Evolutionary conservation across 1,139 yeast species (phyloP), one percentile per base, ranked within the genome.

Genomic region (Taphrina confusa): DNA sequence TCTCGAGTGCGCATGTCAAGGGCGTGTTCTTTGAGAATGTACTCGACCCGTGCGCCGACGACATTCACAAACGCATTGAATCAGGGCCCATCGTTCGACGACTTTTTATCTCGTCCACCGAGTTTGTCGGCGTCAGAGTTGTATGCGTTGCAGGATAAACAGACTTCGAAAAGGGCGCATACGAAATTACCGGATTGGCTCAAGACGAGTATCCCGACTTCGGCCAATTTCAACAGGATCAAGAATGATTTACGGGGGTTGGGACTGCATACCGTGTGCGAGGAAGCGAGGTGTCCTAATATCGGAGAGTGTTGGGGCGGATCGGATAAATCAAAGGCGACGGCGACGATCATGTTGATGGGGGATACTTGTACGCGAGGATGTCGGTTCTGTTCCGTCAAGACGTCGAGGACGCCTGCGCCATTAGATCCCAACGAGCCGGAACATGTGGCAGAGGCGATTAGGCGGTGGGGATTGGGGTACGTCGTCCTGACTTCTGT

Each of bases 271-370:
- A 61, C 64, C 40, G 99, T 94, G 30, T 94, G 99, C 75, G 97
- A 92, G 72, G 98, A 92, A 70, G 98, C 98, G 8, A 85, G 92
- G 70, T 94, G 99, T 74, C 99, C 99, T 18, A 94, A 94, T 72
- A 94, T 94, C 63, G 97, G 97, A 57, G 99, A 94, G 73, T 94
- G 99, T 74, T 94, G 99, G 99, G 97, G 98, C 60, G 98, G 98
- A 33, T 83, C 85, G 69, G 83, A 80, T 68, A 90, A 90, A 73
- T 80, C 91, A 4, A 94, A 88, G 69, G 97, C 98, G n/a, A 94
- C 99, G 2, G 98, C 98, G 4, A 94, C 99, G 2, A 92, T 94
- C 68, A 94, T 94, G 99, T 78, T 94, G 65, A 80, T 94, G 80
- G 99, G 99, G 63, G 98, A 94, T 70, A 92, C 98, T 0, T 94